These are phyloP conservation scores for Asclepias syriaca DNA, from an alignment of 257 asterid genomes.

Conservation along the genomic window DNA sequence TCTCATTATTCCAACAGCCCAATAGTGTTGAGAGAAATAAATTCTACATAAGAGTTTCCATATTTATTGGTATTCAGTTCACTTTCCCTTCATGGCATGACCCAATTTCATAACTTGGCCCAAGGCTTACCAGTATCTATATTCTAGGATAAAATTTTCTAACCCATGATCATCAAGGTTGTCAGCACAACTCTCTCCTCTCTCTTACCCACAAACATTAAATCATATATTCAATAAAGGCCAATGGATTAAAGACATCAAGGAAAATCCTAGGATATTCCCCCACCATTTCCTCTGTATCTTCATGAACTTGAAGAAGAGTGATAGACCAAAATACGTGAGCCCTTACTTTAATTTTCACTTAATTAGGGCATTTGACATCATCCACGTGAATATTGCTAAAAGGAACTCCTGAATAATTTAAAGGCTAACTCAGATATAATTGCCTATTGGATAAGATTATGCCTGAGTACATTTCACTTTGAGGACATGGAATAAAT, in stretches of 20 bases:
- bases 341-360: neutral
- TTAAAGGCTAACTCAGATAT: neutral
- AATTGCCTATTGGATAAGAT: neutral
- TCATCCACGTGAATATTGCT: neutral
- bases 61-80: neutral
- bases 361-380: neutral
- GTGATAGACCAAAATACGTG: neutral
- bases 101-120: neutral
- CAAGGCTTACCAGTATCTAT: neutral
- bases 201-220: neutral
- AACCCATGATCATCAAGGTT: neutral
- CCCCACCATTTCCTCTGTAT: neutral
- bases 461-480: neutral
- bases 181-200: neutral
- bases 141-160: neutral
- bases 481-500: neutral
- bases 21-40: neutral
- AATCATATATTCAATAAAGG: neutral
- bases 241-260: neutral
- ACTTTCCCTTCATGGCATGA: neutral
- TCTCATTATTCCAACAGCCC: neutral
- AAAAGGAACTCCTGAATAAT: neutral
- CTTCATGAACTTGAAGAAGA: neutral
- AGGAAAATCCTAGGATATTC: neutral
- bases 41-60: neutral